Base-by-base conservation (phyloP, 2,329 filamentous ascomycete species). In the Tolypocladium cylindrosporum region DNA sequence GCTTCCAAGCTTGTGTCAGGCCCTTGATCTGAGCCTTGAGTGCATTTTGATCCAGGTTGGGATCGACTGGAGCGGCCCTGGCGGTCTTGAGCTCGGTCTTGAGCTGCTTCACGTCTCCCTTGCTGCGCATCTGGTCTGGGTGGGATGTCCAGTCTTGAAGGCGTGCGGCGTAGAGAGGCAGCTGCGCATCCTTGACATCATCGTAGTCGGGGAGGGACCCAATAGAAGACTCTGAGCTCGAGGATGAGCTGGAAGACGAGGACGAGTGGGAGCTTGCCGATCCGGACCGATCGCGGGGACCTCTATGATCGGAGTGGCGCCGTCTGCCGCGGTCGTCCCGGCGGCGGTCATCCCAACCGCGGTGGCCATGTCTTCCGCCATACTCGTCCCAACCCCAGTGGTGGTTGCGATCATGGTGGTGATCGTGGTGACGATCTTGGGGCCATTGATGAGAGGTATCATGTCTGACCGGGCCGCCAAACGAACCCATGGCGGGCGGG, bases 191-290 rank as follows among this genome's bases (percentile, higher is more conserved):
- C 14, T 67, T 68, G 2, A 85, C 70, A 48, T 79, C 75, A 58
- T 83, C 78, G 63, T 78, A 79, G 56, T 79, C 75, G 0, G 81
- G 79, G 1, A 85, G 77, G 2, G 80, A 83, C 41, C 77, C 80
- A 57, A 83, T 68, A 2, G 78, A 79, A 0, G 71, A 74, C 4
- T 62, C 68, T 1, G 72, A 74, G 24, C 66, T 69, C 9, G 69
- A 69, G 1, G 72, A 73, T 0, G 71, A 71, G 0, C 61, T 62
- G 0, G 71, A 75, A 0, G 73, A 74, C 0, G 63, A 62, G 0
- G 69, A 74, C 16, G 65, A 73, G 11, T 68, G 69, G 0, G 71
- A 74, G 0, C 69, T 72, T 24, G n/a, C 56, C 13, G 56, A 57
- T 8, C 9, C 51, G 0, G 72, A 75, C 4, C 62, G 67, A n/a